Evolutionary conservation across 23 red algal genomes (phyloP), one percentile per base, ranked within the genome.

Genomic region (Gracilaria domingensis): DNA sequence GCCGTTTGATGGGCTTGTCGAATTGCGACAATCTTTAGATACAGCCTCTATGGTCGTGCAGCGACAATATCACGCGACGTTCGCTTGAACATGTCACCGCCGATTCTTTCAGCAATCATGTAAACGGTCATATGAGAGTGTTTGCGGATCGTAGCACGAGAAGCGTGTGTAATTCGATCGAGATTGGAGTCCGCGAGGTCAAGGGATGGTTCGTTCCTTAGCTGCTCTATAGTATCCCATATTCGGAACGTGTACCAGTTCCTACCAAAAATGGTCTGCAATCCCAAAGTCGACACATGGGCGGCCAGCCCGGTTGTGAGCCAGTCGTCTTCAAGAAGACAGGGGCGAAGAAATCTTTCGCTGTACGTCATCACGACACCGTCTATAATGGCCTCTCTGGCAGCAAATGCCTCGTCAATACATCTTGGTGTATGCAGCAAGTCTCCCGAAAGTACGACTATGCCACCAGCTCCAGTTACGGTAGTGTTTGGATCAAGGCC

Each of bases 211-310:
- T 80, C 58, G 36, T 87, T 85, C 33, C 88, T 47, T 38, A 96
- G 51, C 32, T 57, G 49, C 36, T 96, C 88, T 51, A 92, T 85
- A 25, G 71, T 42, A 66, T 93, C 82, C 38, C 58, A 44, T 51
- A 92, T 88, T 32, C 72, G 89, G 34, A 95, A 89, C 49, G 69
- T 85, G 75, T 86, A 98, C 96, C 96, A 98, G 70, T 93, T 98
- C 23, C 82, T 81, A 12, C 96, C 96, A 37, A 98, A 81, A 47
- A 94, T 91, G 48, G 88, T 71, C 30, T 84, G 77, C 66, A 95
- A 36, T 18, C 83, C 91, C 2, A 87, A 79, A 54, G 93, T 80
- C 11, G 90, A 86, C 11, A 98, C 79, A 79, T 95, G 92, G 29
- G 88, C 55, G 30, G 82, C 88, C 44, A 98, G 35, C 36, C 96